Conservation (phyloP, 129 eudicot species). For the Helichrysum umbraculigerum region DNA sequence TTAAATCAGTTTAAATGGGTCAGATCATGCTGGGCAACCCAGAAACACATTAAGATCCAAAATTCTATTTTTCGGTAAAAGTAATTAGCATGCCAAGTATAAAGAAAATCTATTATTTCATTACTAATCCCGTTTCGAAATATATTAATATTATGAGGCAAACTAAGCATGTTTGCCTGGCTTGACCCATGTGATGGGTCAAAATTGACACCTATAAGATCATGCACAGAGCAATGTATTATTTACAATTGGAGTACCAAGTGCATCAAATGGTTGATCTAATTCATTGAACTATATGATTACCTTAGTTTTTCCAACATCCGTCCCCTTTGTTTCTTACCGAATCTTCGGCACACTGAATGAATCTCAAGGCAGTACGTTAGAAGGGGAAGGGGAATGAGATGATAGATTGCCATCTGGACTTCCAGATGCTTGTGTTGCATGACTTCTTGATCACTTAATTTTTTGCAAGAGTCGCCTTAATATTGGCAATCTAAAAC, state of each 20-base stretch:
- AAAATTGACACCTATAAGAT: neutral
- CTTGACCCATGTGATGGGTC: neutral
- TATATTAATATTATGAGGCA: neutral
- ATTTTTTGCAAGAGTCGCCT: constrained; percentile 81
- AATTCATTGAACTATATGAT: constrained; percentile 4
- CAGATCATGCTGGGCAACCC: neutral
- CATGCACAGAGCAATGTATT: constrained; percentile 7
- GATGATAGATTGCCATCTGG: constrained; percentile 62
- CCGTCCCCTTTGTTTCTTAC: constrained; percentile 76
- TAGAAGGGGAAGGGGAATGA: constrained; percentile 55
- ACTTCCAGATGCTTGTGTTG: constrained; percentile 52
- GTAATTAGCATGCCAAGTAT: neutral
- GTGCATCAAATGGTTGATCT: neutral
- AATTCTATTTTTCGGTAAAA: neutral
- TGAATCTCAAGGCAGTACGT: constrained; percentile 36
- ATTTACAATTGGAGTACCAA: neutral
- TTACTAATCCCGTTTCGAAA: neutral
- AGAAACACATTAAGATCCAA: neutral
- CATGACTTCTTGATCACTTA: constrained; percentile 50
- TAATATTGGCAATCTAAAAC: constrained; percentile 81
- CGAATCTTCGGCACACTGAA: constrained; percentile 38
- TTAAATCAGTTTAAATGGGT: neutral
- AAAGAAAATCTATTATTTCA: neutral
- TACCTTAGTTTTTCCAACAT: too few relatives aligned
- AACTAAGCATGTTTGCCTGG: neutral